A percentile compares a stretch with the other conserved stretches of the same genome.
These are phyloP conservation scores for Rhizodiscina lignyota DNA, from an alignment of 495 filamentous ascomycete genomes.

Conservation along the genomic window DNA sequence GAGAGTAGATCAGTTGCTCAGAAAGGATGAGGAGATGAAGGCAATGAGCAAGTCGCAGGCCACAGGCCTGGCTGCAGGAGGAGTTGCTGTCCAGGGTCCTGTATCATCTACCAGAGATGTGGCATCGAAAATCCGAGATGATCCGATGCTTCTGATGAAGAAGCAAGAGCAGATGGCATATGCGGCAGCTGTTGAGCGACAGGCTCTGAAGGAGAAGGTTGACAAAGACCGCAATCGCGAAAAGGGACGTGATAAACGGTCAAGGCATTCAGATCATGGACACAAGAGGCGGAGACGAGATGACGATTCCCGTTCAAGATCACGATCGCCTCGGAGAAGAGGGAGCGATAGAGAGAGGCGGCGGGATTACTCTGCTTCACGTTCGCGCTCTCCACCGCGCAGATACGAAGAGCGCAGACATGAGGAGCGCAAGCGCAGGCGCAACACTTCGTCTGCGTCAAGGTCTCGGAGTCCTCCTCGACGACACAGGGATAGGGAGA, in stretches of 20 bases:
- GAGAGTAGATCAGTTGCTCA: conserved; percentile 65
- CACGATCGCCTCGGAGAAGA: not conserved
- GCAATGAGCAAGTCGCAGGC: conserved; percentile 63
- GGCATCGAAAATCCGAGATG: conserved; percentile 67
- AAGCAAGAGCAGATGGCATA: conserved; percentile 81
- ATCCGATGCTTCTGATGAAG: conserved; percentile 84
- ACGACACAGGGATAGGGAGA: conserved; percentile 1
- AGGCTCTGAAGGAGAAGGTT: conserved; percentile 18
- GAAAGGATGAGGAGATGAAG: conserved; percentile 68
- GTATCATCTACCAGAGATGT: conserved; percentile 58
- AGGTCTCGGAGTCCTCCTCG: not conserved
- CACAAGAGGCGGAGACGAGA: conserved; percentile 2
- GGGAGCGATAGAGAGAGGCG: not conserved
- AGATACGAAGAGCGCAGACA: not conserved
- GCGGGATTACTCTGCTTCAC: not conserved
- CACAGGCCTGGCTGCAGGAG: conserved; percentile 22
- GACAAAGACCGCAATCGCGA: conserved; percentile 19
- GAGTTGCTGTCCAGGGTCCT: conserved; percentile 36
- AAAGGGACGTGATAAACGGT: conserved; percentile 1
- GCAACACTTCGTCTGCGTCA: not conserved
- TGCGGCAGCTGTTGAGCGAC: too few species aligned
- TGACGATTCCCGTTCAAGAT: not conserved
- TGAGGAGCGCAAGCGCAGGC: conserved; percentile 2
- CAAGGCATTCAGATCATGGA: not conserved
- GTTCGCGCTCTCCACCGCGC: conserved; percentile 5